These are phyloP conservation scores for Metschnikowia baotianmanensis DNA, from an alignment of 805 yeast genomes.

Conservation along the genomic window DNA sequence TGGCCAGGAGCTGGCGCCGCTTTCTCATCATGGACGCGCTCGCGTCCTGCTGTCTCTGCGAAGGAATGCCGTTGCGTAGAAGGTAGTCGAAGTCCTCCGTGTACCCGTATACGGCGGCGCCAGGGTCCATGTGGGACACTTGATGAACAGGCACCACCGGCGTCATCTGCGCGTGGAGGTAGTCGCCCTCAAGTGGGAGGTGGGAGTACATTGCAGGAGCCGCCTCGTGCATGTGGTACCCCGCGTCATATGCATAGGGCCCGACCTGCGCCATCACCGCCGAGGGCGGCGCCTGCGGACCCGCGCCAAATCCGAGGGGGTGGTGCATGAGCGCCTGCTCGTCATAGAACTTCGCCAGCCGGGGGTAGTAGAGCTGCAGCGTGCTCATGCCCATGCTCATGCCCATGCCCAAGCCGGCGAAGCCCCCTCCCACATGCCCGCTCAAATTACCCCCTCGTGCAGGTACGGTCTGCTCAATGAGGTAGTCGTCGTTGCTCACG, in stretches of 20 bases:
- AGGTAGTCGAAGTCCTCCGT: slow-evolving; percentile 12
- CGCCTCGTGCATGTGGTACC: slow-evolving; percentile 6
- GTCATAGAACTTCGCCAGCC: slow-evolving; percentile 19
- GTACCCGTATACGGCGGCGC: slow-evolving; percentile 7
- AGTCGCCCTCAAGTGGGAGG: slow-evolving; percentile 12
- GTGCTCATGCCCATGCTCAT: too few relatives aligned
- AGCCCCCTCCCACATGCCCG: too few relatives aligned
- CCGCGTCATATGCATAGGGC: slow-evolving; percentile 8
- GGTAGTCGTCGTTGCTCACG: slow-evolving; percentile 44
- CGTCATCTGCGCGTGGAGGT: slow-evolving; percentile 10
- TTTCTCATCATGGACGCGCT: slow-evolving; percentile 36
- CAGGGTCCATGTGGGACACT: slow-evolving; percentile 9
- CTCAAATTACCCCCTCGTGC: slow-evolving; percentile 22
- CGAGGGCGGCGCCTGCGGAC: slow-evolving; percentile 7
- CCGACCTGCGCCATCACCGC: slow-evolving; percentile 12
- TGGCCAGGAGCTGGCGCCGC: slow-evolving; percentile 24
- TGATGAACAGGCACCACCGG: slow-evolving; percentile 9
- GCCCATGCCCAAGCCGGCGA: too few relatives aligned
- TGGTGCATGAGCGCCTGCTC: slow-evolving; percentile 10
- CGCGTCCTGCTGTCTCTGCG: slow-evolving; percentile 32
- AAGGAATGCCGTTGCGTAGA: slow-evolving; percentile 14
- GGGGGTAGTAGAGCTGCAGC: slow-evolving; percentile 26
- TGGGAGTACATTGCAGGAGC: slow-evolving; percentile 8
- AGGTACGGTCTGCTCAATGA: slow-evolving; percentile 52
- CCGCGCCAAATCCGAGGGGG: slow-evolving; percentile 7